A percentile compares a stretch with the other conserved stretches of the same genome.
Conservation (phyloP, 805 yeast genomes). For the Brettanomyces custersianus region DNA sequence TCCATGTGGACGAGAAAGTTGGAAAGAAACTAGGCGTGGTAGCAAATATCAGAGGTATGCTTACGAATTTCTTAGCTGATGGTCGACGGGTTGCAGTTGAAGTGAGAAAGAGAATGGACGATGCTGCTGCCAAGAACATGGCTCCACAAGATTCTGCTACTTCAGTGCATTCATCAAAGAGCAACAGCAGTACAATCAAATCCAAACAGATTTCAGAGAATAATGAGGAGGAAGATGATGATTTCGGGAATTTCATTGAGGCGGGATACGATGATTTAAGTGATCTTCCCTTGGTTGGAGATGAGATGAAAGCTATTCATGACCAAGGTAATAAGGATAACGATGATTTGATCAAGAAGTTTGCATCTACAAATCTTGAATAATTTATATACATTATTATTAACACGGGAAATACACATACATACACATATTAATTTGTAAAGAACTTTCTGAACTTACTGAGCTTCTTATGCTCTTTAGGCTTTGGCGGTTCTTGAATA, state of each 20-base stretch:
- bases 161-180: conserved; percentile 2
- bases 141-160: conserved; percentile 5
- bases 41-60: conserved; percentile 70
- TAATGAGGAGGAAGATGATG: conserved; percentile 25
- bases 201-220: neutral
- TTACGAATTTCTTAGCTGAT: conserved; percentile 85
- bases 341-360: conserved; percentile 7
- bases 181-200: neutral
- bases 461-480: conserved; percentile 23
- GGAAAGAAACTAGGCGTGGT: conserved; percentile 29
- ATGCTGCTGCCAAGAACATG: conserved; percentile 32
- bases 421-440: no score
- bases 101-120: conserved; percentile 82
- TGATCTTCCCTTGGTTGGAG: conserved; percentile 16
- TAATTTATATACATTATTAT: neutral
- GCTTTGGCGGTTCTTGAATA: neutral
- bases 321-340: conserved; percentile 8
- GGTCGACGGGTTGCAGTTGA: conserved; percentile 87
- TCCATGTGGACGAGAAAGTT: conserved; percentile 54
- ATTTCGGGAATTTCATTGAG: conserved; percentile 25
- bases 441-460: conserved; percentile 27
- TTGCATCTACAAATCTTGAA: conserved; percentile 3
- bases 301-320: conserved; percentile 16
- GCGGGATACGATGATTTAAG: conserved; percentile 16
- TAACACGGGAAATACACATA: no score